Base-by-base conservation (phyloP, 306 rosid species). In the Sesbania bispinosa region DNA sequence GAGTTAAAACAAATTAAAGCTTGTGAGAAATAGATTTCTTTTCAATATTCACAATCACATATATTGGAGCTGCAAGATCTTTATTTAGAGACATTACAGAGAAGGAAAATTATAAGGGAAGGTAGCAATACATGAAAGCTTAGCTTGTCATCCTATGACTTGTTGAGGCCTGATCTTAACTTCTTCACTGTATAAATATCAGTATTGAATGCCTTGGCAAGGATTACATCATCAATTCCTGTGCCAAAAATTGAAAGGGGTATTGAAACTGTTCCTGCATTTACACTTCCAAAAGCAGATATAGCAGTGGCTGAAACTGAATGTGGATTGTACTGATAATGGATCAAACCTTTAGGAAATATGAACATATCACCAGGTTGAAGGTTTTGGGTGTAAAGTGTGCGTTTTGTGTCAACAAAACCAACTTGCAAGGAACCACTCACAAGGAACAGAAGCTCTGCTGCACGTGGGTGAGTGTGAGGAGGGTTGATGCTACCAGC, bases 281-380 rank as follows among this genome's bases (percentile, higher is more conserved):
- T 74, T 16, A 81, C 84, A 72, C 84, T 83, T 11, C 67, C 77
- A 27, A 79, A 83, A 8, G 77, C 79, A 6, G 74, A 45, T 10
- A 76, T 10, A 13, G 81, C 87, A 10, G 32, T 30, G 46, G 81
- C 84, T 10, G 5, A 43, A 67, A 15, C 55, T 21, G 11, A 46
- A 2, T 2, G 26, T 15, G 8, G 33, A 23, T 83, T 83, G 30
- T 66, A 59, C 77, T 76, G 82, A 50, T 72, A 80, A 57, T 83
- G 78, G 5, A 83, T 53, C 43, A 83, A 15, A 0, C 80, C 84
- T 26, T 72, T 73, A 0, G 84, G 84, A 21, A 83, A 83, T 35
- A 79, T 24, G 36, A 80, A 83, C 63, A 69, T 0, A 30, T 83
- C 84, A 9, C 87, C 84, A 0, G 57, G 55, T 51, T 73, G 55